Evolutionary conservation across 805 yeast species (phyloP).

Genomic region (Myxozyma vanderwaltii): DNA sequence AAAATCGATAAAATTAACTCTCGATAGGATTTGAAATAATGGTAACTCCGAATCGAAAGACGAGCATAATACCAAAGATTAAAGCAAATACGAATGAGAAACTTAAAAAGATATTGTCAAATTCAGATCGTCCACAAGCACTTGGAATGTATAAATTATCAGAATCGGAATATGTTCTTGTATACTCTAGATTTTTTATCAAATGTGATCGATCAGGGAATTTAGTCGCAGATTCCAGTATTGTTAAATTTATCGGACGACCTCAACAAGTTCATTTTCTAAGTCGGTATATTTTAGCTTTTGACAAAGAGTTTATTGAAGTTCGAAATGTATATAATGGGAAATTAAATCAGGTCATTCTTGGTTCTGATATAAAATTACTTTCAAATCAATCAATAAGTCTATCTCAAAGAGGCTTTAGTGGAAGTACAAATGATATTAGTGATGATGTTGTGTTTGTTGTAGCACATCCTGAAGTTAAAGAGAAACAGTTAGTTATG

Average conservation of each 20-base stretch:
- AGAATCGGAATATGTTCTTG: conserved; percentile 57
- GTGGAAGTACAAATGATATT: too few species aligned
- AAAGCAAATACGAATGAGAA: neutral
- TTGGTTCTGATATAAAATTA: conserved; percentile 63
- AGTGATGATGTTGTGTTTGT: conserved; percentile 16
- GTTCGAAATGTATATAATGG: conserved; percentile 59
- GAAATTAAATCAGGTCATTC: conserved; percentile 60
- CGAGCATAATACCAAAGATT: conserved; percentile 3
- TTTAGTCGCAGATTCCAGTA: conserved; percentile 43
- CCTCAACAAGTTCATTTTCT: conserved; percentile 46
- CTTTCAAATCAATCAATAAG: conserved; percentile 7
- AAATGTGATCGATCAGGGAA: conserved; percentile 57
- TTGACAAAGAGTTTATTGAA: conserved; percentile 70
- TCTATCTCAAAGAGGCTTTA: too few species aligned
- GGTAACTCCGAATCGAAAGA: conserved; percentile 45
- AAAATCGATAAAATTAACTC: too few species aligned
- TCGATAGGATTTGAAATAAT: conserved; percentile 58
- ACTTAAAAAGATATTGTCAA: neutral
- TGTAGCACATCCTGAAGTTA: conserved; percentile 27
- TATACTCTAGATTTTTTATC: conserved; percentile 71
- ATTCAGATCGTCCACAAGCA: conserved; percentile 45
- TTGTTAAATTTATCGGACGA: conserved; percentile 47
- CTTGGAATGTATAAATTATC: conserved; percentile 65
- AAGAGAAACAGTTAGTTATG: conserved; percentile 21
- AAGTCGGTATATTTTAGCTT: conserved; percentile 54